phyloP scores from a whole-genome alignment of 345 rosid species.

The Heritiera littoralis region DNA sequence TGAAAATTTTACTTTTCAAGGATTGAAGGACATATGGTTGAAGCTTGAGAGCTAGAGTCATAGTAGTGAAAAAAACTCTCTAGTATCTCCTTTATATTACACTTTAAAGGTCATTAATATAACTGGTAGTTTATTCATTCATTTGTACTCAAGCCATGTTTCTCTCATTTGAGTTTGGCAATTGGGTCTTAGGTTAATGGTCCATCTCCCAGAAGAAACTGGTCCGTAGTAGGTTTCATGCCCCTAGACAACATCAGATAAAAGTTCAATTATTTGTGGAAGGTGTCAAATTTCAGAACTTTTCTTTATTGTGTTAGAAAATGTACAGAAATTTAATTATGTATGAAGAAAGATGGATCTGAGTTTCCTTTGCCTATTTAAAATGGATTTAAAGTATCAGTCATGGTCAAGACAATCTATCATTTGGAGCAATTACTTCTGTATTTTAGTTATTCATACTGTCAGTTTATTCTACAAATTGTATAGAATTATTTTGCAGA shows the following conservation, averaged over 20 bases:
- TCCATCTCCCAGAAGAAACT: background rate
- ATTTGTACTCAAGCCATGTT: background rate
- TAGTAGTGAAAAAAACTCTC: background rate
- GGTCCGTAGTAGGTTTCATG: background rate
- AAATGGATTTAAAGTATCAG: background rate
- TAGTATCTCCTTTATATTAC: background rate
- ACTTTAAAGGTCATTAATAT: background rate
- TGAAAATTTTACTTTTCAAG: background rate
- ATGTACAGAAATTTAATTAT: background rate
- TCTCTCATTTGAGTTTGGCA: background rate
- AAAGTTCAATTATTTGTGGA: background rate
- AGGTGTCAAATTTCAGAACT: background rate
- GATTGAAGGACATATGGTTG: background rate
- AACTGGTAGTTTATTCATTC: background rate
- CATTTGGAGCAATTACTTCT: background rate
- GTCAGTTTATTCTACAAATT: conserved; percentile 2
- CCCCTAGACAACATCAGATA: background rate
- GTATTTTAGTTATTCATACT: background rate
- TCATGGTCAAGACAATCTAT: background rate
- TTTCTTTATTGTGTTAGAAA: conserved; percentile 3
- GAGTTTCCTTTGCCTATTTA: background rate
- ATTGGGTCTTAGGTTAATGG: background rate
- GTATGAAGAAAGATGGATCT: background rate
- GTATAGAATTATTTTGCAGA: background rate
- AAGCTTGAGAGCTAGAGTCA: conserved; percentile 5